Percentiles rank a stretch among this genome's conserved stretches.
Evolutionary conservation across 1,284 basidiomycete species (phyloP).

Genomic region (Apiotrichum mycotoxinovorans): DNA sequence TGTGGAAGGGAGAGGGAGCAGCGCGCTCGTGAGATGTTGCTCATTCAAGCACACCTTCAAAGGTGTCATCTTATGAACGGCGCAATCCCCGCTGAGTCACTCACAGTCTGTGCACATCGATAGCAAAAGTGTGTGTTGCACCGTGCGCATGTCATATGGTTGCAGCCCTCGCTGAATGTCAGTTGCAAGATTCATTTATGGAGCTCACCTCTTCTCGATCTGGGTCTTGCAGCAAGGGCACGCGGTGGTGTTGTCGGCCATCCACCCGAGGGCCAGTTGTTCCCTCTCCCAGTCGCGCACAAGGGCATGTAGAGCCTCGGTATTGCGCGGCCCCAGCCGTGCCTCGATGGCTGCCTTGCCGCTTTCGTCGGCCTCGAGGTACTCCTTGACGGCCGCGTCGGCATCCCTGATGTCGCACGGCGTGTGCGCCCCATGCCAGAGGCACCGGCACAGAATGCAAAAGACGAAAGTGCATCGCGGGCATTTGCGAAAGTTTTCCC

Average conservation of each 20-base stretch:
- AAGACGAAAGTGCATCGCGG: constrained; percentile 37
- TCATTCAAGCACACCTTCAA: no score
- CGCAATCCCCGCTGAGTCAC: neutral
- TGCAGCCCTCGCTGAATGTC: constrained; percentile 37
- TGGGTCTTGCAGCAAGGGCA: constrained; percentile 46
- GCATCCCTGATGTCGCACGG: constrained; percentile 27
- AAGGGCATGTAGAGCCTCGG: constrained; percentile 7
- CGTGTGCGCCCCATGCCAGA: constrained; percentile 47
- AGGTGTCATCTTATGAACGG: neutral
- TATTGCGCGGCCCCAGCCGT: constrained; percentile 4
- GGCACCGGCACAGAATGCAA: constrained; percentile 40
- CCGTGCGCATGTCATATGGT: constrained; percentile 48
- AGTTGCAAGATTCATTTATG: no score
- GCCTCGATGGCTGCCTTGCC: constrained; percentile 6
- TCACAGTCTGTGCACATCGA: constrained; percentile 40
- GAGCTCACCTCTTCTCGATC: constrained; percentile 41
- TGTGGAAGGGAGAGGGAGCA: no score
- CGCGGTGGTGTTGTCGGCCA: constrained; percentile 36
- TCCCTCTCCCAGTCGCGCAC: constrained; percentile 10
- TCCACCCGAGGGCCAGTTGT: constrained; percentile 28
- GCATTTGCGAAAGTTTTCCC: constrained; percentile 39
- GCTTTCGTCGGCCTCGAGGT: constrained; percentile 36
- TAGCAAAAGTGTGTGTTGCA: constrained; percentile 48
- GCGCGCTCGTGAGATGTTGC: no score
- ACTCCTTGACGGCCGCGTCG: constrained; percentile 29